Evolutionary conservation across 2,329 filamentous ascomycete genomes (phyloP).

Genomic region (Scedosporium apiospermum): DNA sequence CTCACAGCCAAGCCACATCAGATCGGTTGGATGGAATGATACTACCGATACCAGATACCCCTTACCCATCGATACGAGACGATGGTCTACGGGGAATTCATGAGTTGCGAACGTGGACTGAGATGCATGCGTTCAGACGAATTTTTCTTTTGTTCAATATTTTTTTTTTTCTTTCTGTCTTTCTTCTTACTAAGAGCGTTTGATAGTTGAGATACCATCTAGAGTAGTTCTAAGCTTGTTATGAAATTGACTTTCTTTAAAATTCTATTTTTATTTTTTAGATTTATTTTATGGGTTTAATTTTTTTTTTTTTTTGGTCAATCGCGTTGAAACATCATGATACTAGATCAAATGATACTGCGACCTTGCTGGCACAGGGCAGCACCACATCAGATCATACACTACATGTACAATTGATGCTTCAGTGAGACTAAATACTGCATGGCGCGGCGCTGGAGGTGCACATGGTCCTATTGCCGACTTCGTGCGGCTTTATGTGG

Average conservation of each 20-base stretch:
- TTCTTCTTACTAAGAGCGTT: background rate
- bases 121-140: no score
- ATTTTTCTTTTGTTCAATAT: background rate
- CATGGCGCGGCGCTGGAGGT: no score
- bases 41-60: background rate
- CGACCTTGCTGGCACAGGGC: no score
- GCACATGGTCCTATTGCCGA: no score
- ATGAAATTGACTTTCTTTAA: background rate
- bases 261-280: background rate
- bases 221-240: background rate
- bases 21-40: background rate
- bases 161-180: background rate
- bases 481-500: no score
- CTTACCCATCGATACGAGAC: no score
- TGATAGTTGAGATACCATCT: background rate
- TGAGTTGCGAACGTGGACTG: background rate
- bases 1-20: background rate
- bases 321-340: background rate
- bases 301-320: background rate
- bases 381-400: no score
- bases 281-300: background rate
- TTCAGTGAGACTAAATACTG: no score
- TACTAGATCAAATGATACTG: no score
- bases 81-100: background rate
- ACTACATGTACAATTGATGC: no score